phyloP scores from a whole-genome alignment of 108 stramenopile genomes.

The Epipyxis sp. region DNA sequence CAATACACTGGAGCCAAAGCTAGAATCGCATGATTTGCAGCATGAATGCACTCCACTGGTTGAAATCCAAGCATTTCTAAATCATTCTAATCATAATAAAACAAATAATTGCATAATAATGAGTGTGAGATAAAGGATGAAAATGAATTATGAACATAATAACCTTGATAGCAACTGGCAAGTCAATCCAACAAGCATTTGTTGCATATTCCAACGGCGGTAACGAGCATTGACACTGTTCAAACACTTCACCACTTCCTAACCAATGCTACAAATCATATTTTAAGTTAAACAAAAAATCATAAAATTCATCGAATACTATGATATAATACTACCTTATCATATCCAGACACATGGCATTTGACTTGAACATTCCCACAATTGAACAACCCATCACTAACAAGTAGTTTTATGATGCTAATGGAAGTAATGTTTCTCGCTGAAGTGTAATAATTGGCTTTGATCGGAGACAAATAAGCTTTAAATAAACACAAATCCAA shows the following conservation, averaged over 20 bases:
- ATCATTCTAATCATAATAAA: too few relatives aligned
- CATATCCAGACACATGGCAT: slow-evolving; percentile 40
- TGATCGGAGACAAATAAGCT: slow-evolving; percentile 44
- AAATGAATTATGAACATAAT: too few relatives aligned
- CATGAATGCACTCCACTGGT: too few relatives aligned
- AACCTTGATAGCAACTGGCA: slow-evolving; percentile 48
- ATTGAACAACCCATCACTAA: background rate
- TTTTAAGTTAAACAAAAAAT: too few relatives aligned
- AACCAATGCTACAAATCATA: slow-evolving; percentile 43
- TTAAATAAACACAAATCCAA: slow-evolving; percentile 43
- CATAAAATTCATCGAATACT: too few relatives aligned
- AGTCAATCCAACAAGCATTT: slow-evolving; percentile 82
- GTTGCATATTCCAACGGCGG: slow-evolving; percentile 89
- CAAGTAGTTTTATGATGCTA: slow-evolving; percentile 40
- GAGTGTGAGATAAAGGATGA: too few relatives aligned
- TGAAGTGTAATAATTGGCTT: slow-evolving; percentile 53
- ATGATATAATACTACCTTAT: too few relatives aligned
- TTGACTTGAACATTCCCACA: slow-evolving; percentile 35
- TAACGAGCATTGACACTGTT: slow-evolving; percentile 65
- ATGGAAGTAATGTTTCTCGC: slow-evolving; percentile 52
- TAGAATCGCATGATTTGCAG: too few relatives aligned
- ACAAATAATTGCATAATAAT: too few relatives aligned
- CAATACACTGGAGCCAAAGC: too few relatives aligned
- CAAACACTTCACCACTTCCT: slow-evolving; percentile 39
- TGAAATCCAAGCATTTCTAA: too few relatives aligned